Base-by-base conservation (phyloP, 352 stramenopile species). In the Phytophthora boehmeriae region DNA sequence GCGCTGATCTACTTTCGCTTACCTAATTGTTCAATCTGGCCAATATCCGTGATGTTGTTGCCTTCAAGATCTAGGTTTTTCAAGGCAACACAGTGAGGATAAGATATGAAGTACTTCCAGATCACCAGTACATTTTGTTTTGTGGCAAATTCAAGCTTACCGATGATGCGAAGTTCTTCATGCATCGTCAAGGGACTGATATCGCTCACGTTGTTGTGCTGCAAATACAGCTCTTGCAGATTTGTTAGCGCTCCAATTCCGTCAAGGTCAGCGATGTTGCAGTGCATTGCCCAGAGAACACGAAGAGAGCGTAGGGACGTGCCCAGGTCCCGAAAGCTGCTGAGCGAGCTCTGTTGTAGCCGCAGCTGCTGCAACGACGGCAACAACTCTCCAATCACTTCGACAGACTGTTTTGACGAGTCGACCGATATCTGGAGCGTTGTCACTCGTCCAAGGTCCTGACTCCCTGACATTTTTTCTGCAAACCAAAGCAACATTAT, bases 141-240 rank as follows among this genome's bases (percentile, higher is more conserved):
- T n/a, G n/a, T n/a, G n/a, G n/a, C n/a, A n/a, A n/a, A n/a, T n/a
- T n/a, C n/a, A n/a, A n/a, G n/a, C 71, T 28, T 46, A 92, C 83
- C 84, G 23, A 94, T 54, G 27, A 95, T 59, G 43, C 85, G 70
- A n/a, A 97, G 73, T 42, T 90, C 73, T 20, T 97, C 88, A 60
- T 96, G 89, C 83, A 96, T 90, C 27, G 80, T 85, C 30, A 96
- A 63, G 3, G 88, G 86, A 41, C 76, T 93, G 44, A 97, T 87
- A 52, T 95, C 85, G 34, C 47, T 77, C 45, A 97, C 80, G 22
- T 71, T 66, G 53, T 97, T 97, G 66, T 92, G 68, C 41, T 82
- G 73, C 5, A 95, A 54, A 44, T 91, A 86, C 10, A 97, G 71
- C 50, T 96, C 80, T 34, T 86, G 80, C 27, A 97, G 64, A 13